Evolutionary conservation across 345 rosid species (phyloP).

Genomic region (Salix arbutifolia): DNA sequence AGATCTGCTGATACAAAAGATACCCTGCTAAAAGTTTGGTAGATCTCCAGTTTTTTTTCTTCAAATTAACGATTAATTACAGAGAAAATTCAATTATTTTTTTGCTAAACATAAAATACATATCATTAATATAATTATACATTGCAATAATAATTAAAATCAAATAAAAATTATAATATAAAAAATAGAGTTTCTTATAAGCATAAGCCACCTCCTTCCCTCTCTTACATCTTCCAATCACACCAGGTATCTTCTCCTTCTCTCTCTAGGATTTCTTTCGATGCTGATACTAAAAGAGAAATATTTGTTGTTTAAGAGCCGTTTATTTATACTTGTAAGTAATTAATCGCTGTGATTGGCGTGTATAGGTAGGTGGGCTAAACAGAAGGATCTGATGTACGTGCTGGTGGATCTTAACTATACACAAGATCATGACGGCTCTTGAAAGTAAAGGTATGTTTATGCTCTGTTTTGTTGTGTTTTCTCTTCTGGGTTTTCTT

Average conservation of each 20-base stretch:
- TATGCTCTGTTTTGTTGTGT: background rate
- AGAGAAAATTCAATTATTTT: background rate
- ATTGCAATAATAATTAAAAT: background rate
- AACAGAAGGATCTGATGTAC: slow-evolving; percentile 62
- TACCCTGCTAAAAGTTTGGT: too few species aligned
- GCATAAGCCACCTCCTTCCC: background rate
- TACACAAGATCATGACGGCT: slow-evolving; percentile 49
- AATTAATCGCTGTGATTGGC: background rate
- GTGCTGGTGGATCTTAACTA: slow-evolving; percentile 46
- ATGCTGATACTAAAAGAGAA: background rate
- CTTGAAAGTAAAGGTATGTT: slow-evolving; percentile 52
- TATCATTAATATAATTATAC: background rate
- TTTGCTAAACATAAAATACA: background rate
- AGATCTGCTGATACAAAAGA: too few species aligned
- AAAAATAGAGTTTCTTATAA: background rate
- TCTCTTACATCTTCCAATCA: slow-evolving; percentile 13
- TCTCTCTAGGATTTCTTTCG: background rate
- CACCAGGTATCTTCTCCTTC: slow-evolving; percentile 11
- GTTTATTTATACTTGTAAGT: background rate
- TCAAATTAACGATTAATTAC: background rate
- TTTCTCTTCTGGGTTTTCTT: background rate
- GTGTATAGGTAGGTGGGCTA: slow-evolving; percentile 46
- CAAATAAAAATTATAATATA: background rate
- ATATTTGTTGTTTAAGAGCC: background rate
- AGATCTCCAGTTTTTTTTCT: too few species aligned